Percentiles rank a stretch among this genome's conserved stretches.
Evolutionary conservation across 2,329 filamentous ascomycete genomes (phyloP).

Genomic region (Curvularia hawaiiensis): DNA sequence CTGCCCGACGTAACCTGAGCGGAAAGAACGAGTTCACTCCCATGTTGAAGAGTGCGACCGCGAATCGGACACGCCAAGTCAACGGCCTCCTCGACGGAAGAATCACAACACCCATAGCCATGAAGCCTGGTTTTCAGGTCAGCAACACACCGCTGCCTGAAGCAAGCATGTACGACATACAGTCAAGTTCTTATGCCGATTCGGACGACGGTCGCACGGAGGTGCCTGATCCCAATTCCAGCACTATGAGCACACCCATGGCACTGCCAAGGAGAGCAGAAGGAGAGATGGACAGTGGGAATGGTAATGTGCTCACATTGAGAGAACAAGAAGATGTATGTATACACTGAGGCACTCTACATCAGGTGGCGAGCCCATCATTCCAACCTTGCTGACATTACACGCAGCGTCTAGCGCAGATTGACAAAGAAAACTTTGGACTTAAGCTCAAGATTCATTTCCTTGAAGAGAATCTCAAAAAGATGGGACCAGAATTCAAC

Average conservation of each 20-base stretch:
- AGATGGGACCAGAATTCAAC: conserved; percentile 87
- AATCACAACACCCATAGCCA: conserved; percentile 67
- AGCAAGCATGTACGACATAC: conserved; percentile 64
- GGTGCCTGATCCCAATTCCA: conserved; percentile 78
- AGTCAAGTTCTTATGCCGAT: conserved; percentile 58
- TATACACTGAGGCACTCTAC: conserved; percentile 4
- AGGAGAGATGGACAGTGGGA: conserved; percentile 70
- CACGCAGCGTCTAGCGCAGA: conserved; percentile 78
- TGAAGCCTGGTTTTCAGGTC: conserved; percentile 66
- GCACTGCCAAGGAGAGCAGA: conserved; percentile 70
- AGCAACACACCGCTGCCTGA: conserved; percentile 78
- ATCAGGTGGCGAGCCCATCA: neutral
- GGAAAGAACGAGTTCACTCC: conserved; percentile 86
- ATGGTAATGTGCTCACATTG: conserved; percentile 89
- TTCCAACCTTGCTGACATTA: conserved; percentile 6
- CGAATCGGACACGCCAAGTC: conserved; percentile 61
- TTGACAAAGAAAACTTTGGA: conserved; percentile 99
- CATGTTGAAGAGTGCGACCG: conserved; percentile 80
- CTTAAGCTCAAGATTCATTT: conserved; percentile 97
- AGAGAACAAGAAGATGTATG: conserved; percentile 89
- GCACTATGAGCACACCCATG: conserved; percentile 79
- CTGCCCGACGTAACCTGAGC: conserved; percentile 57
- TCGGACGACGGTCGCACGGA: conserved; percentile 70
- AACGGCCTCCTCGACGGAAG: conserved; percentile 47
- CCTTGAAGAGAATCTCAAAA: conserved; percentile 86